Percentiles rank a stretch among this genome's conserved stretches.
These are phyloP conservation scores for Cucurbitaria berberidis DNA, from an alignment of 2,329 filamentous ascomycete species.

Conservation along the genomic window DNA sequence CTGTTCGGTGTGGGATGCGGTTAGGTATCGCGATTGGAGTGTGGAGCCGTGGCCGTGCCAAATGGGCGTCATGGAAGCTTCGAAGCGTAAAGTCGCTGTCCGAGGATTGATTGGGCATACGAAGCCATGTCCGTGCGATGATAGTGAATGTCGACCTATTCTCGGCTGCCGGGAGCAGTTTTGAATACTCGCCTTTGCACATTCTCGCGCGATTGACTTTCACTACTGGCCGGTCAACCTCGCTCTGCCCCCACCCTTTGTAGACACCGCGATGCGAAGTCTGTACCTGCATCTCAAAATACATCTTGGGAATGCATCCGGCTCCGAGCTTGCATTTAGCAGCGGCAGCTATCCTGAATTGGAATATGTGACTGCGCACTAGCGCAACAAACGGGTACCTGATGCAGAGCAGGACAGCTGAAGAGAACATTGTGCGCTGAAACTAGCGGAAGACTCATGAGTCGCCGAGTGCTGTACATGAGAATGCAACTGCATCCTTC, in stretches of 20 bases:
- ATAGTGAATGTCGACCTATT: conserved; percentile 16
- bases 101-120: conserved; percentile 24
- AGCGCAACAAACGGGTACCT: conserved; percentile 18
- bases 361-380: conserved; percentile 24
- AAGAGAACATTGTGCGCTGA: conserved; percentile 18
- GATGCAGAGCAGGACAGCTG: conserved; percentile 23
- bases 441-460: conserved; percentile 6
- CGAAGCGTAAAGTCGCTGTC: conserved; percentile 16
- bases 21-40: conserved; percentile 8
- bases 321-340: conserved; percentile 23
- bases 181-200: not conserved
- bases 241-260: not conserved
- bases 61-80: conserved; percentile 8
- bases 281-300: conserved; percentile 23
- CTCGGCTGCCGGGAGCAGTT: conserved; percentile 11
- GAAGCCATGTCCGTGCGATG: conserved; percentile 13
- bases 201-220: not conserved
- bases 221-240: conserved; percentile 7
- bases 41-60: not conserved
- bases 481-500: conserved; percentile 7
- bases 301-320: conserved; percentile 16
- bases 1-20: conserved; percentile 8
- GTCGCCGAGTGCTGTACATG: conserved; percentile 19
- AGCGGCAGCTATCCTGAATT: conserved; percentile 30
- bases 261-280: conserved; percentile 10